phyloP scores from a whole-genome alignment of 805 yeast genomes.

The Lipomyces yamadae region DNA sequence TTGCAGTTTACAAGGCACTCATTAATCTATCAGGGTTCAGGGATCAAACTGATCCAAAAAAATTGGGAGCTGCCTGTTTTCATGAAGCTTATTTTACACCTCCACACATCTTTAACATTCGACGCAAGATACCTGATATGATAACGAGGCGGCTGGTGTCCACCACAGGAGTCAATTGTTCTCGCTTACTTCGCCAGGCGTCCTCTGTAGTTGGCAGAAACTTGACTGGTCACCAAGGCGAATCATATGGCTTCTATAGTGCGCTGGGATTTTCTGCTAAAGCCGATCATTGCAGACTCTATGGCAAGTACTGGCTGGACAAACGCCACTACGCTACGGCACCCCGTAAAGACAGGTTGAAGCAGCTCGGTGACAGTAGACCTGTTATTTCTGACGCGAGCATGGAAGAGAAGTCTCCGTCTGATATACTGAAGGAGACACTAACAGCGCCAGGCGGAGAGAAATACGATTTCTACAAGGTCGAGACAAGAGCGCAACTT shows the following conservation, averaged over 20 bases:
- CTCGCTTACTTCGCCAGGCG: background rate
- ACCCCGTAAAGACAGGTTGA: background rate
- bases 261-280: background rate
- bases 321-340: background rate
- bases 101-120: too few species aligned
- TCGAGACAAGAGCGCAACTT: background rate
- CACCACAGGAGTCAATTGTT: background rate
- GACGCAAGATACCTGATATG: background rate
- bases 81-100: too few species aligned
- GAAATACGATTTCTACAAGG: background rate
- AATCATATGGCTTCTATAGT: background rate
- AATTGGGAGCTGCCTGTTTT: too few species aligned
- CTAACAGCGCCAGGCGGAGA: background rate
- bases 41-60: too few species aligned
- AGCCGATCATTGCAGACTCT: background rate
- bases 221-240: background rate
- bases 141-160: background rate
- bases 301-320: background rate
- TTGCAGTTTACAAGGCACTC: too few species aligned
- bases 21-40: too few species aligned
- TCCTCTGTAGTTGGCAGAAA: background rate
- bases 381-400: background rate
- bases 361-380: background rate
- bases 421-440: background rate
- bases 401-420: background rate